A percentile compares a stretch with the other conserved stretches of the same genome.
Conservation (phyloP, 352 stramenopile species). For the Albugo candida region DNA sequence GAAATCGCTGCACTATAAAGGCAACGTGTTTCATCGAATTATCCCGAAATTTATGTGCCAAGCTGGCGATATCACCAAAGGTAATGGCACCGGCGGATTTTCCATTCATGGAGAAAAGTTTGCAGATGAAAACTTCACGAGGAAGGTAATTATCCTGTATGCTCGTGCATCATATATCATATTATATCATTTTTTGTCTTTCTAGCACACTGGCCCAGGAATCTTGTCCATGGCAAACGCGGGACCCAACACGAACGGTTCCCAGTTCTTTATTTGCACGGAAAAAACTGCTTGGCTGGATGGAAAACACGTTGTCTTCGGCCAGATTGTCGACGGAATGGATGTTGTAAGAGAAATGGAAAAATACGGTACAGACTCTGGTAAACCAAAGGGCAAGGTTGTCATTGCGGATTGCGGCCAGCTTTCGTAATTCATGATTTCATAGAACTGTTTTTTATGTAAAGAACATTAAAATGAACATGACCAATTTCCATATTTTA, state of each 20-base stretch:
- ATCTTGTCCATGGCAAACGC: constrained; percentile 94
- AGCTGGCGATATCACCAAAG: constrained; percentile 73
- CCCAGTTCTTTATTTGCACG: constrained; percentile 95
- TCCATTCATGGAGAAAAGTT: constrained; percentile 93
- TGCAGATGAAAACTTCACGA: constrained; percentile 91
- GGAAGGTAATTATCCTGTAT: constrained; percentile 16
- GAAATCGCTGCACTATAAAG: constrained; percentile 74
- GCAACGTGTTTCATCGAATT: constrained; percentile 77
- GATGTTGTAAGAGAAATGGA: constrained; percentile 97
- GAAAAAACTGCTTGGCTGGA: constrained; percentile 82
- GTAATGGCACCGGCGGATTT: constrained; percentile 85
- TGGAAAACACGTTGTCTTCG: constrained; percentile 88
- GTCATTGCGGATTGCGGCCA: constrained; percentile 92
- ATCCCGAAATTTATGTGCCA: constrained; percentile 78
- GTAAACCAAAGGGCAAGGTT: constrained; percentile 78
- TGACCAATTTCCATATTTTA: background rate
- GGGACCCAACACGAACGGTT: constrained; percentile 92
- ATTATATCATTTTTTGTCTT: constrained; percentile 2
- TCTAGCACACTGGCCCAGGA: constrained; percentile 77
- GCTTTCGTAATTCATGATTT: constrained; percentile 20
- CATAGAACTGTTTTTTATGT: no score
- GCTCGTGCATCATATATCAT: background rate
- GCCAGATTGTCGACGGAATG: constrained; percentile 90
- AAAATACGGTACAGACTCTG: constrained; percentile 83
- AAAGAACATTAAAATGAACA: background rate